A percentile compares a stretch with the other conserved stretches of the same genome.
Conservation (phyloP, 495 filamentous ascomycete genomes). For the Cercophora samala region DNA sequence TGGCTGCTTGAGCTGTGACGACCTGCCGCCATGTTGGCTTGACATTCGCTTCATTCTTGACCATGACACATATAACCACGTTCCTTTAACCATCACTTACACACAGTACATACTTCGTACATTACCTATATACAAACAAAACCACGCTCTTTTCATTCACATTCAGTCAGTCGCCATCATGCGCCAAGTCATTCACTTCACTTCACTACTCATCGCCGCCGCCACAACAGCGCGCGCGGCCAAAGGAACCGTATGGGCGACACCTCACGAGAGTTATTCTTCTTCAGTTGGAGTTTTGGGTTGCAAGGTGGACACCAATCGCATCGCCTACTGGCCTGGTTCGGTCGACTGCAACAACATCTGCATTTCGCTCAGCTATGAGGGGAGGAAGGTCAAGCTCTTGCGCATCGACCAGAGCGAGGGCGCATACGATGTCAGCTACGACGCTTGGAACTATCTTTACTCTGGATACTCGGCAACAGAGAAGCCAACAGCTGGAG, state of each 20-base stretch:
- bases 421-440: conserved; percentile 49
- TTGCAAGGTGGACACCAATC: conserved; percentile 49
- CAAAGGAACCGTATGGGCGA: conserved; percentile 43
- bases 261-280: conserved; percentile 50
- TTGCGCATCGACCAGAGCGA: conserved; percentile 47
- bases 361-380: conserved; percentile 44
- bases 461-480: conserved; percentile 44
- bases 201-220: conserved; percentile 21
- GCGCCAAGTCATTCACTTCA: conserved; percentile 16
- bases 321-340: conserved; percentile 48
- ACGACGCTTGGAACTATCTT: conserved; percentile 52
- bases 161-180: conserved; percentile 15
- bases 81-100: conserved; percentile 10
- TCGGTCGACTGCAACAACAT: conserved; percentile 48
- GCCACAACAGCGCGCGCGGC: conserved; percentile 27
- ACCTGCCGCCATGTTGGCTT: conserved; percentile 17
- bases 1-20: conserved; percentile 3
- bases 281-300: conserved; percentile 50
- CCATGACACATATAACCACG: conserved; percentile 7
- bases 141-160: conserved; percentile 10
- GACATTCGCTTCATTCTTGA: conserved; percentile 17
- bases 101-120: conserved; percentile 1
- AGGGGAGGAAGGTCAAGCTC: conserved; percentile 40
- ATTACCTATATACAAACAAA: neutral
- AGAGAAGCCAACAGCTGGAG: conserved; percentile 42